Percentiles rank a stretch among this genome's conserved stretches.
Evolutionary conservation across 768 basidiomycete species (phyloP).

Genomic region (Pisolithus tinctorius): DNA sequence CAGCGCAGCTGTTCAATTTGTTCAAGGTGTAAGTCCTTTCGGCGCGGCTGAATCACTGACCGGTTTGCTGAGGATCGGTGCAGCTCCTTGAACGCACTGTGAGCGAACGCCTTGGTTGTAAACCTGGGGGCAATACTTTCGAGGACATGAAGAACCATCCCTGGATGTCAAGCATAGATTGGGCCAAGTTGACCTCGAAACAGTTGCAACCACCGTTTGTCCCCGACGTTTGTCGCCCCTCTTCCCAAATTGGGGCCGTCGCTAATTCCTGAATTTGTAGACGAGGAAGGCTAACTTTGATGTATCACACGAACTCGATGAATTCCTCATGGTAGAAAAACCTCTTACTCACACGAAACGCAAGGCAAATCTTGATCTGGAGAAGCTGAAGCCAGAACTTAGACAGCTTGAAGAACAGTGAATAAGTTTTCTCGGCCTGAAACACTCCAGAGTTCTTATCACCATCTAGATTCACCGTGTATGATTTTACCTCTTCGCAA

Average conservation of each 20-base stretch:
- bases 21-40: conserved; percentile 54
- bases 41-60: not conserved
- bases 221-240: conserved; percentile 68
- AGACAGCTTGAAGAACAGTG: conserved; percentile 91
- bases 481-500: conserved; percentile 70
- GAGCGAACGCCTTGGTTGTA: conserved; percentile 74
- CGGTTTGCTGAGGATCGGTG: conserved; percentile 7
- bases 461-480: conserved; percentile 72
- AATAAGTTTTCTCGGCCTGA: conserved; percentile 18
- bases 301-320: conserved; percentile 93
- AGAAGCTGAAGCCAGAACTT: conserved; percentile 86
- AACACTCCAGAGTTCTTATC: conserved; percentile 5
- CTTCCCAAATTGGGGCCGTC: not conserved
- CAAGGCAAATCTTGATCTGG: conserved; percentile 78
- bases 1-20: conserved; percentile 53
- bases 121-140: conserved; percentile 58
- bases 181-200: conserved; percentile 71
- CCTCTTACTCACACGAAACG: conserved; percentile 93
- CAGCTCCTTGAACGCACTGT: conserved; percentile 86
- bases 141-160: conserved; percentile 75
- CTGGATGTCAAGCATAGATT: conserved; percentile 81
- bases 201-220: conserved; percentile 75
- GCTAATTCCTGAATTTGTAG: conserved; percentile 34
- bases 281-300: conserved; percentile 98
- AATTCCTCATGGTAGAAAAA: conserved; percentile 95